A percentile compares a stretch with the other conserved stretches of the same genome.
These are phyloP conservation scores for Endothia cerciana DNA, from an alignment of 2,329 filamentous ascomycete species.

Conservation along the genomic window DNA sequence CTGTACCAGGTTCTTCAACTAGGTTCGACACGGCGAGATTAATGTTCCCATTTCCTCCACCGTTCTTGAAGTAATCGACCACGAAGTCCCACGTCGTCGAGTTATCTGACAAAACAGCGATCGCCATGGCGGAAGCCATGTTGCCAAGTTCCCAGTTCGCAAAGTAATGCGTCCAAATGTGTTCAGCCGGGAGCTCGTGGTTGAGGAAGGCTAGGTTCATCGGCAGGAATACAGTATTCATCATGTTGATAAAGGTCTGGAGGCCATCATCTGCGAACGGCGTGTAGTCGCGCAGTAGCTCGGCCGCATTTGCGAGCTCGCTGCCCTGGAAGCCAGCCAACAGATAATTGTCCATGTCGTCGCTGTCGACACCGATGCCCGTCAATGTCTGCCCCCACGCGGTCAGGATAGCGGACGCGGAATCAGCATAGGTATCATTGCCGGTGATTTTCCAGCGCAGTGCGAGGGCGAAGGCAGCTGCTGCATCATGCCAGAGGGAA, in stretches of 20 bases:
- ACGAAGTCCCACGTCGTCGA: slow-evolving; percentile 44
- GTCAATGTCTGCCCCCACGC: slow-evolving; percentile 43
- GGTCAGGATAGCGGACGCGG: slow-evolving; percentile 43
- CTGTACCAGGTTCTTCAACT: slow-evolving; percentile 36
- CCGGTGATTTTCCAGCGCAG: slow-evolving; percentile 46
- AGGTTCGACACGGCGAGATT: slow-evolving; percentile 40
- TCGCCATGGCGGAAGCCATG: slow-evolving; percentile 43
- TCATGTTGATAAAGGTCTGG: slow-evolving; percentile 30
- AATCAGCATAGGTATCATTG: slow-evolving; percentile 41
- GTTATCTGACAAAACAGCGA: slow-evolving; percentile 49
- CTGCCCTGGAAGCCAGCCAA: slow-evolving; percentile 50
- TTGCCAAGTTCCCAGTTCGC: slow-evolving; percentile 53
- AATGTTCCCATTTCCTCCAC: slow-evolving; percentile 43
- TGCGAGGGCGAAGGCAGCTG: slow-evolving; percentile 32
- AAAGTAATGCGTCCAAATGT: slow-evolving; percentile 42
- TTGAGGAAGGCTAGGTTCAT: slow-evolving; percentile 45
- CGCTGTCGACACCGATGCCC: slow-evolving; percentile 39
- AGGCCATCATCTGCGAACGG: background rate
- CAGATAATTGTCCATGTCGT: slow-evolving; percentile 39
- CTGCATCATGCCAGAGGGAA: slow-evolving; percentile 22
- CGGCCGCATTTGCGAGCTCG: slow-evolving; percentile 50
- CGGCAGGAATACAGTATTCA: slow-evolving; percentile 43
- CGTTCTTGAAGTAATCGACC: slow-evolving; percentile 45
- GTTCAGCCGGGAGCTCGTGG: slow-evolving; percentile 38
- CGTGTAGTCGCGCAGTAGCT: background rate